Evolutionary conservation across 352 stramenopile species (phyloP), one percentile per base, ranked within the genome.

Genomic region (Pythium volutum): DNA sequence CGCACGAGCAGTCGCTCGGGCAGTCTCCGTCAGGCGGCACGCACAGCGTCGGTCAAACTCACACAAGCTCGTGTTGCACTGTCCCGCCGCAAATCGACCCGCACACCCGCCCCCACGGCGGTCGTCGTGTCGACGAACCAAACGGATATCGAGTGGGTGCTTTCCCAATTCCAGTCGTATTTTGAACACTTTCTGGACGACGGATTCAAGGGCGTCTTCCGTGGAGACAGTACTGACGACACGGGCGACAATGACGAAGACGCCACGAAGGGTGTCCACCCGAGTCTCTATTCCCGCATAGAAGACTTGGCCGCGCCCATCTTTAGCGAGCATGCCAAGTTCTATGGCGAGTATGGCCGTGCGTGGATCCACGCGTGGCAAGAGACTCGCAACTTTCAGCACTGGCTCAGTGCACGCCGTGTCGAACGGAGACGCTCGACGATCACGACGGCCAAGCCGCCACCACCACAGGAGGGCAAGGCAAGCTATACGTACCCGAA

Each of bases 311-410:
- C 72, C 2, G 75, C 64, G 16, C 76, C 77, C 1, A 61, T 90
- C 15, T 64, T 88, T 27, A 69, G 67, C 1, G 74, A 80, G 8
- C 66, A 76, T 27, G 52, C 64, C 23, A 51, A 55, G 14, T 87
- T 89, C 56, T 82, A 76, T 41, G 67, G 65, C 1, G 73, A 90
- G 50, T 88, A 89, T 50, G 76, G 76, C 8, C 78, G 76, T 22
- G 73, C 56, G 7, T 93, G 83, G 83, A 68, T 72, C 23, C 70
- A 80, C 20, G 74, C 75, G 16, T 93, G 83, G 83, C 77, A 89
- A 34, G 62, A 72, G 45, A 93, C 83, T 2, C 72, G 48, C 55
- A 91, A 83, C 61, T 89, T 88, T 57, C 54, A 73, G 0, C 68
- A 69, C 7, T 93, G 83, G 83, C 26, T 77, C 12, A 63, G 51